Conservation (phyloP, 2,329 filamentous ascomycete genomes). For the Phyllosticta ampelicida region DNA sequence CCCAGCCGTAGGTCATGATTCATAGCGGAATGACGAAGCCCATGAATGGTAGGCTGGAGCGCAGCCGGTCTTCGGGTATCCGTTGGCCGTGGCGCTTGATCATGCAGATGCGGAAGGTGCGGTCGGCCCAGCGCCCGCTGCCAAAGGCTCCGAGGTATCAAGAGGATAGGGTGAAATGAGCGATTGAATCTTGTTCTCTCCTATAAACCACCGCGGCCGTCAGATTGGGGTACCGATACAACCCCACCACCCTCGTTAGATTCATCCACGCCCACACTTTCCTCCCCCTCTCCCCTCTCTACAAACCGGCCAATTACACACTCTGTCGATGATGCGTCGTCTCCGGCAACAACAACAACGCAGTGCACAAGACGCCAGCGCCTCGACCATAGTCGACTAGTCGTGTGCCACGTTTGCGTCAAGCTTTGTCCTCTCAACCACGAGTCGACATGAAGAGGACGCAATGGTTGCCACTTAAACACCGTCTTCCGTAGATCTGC, state of each 20-base stretch:
- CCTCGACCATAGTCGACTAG: no score
- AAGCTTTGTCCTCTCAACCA: no score
- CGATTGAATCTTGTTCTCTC: no score
- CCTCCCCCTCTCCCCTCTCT: slow-evolving; percentile 37
- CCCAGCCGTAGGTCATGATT: slow-evolving; percentile 61
- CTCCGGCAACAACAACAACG: slow-evolving; percentile 59
- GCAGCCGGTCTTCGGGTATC: slow-evolving; percentile 57
- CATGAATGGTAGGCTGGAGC: slow-evolving; percentile 43
- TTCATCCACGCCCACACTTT: slow-evolving; percentile 55
- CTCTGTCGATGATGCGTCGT: slow-evolving; percentile 58
- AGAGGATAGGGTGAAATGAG: no score
- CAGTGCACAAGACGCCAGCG: slow-evolving; percentile 46
- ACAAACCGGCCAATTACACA: slow-evolving; percentile 49
- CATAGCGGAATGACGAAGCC: slow-evolving; percentile 48
- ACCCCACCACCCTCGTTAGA: slow-evolving; percentile 50
- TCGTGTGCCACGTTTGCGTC: no score
- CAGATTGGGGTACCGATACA: slow-evolving; percentile 61
- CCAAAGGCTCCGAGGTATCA: slow-evolving; percentile 63
- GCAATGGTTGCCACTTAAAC: slow-evolving; percentile 33
- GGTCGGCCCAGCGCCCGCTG: slow-evolving; percentile 62
- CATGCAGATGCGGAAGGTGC: slow-evolving; percentile 55
- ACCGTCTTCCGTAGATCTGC: slow-evolving; percentile 37
- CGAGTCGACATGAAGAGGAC: slow-evolving; percentile 62
- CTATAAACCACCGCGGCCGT: slow-evolving; percentile 37
- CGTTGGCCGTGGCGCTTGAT: slow-evolving; percentile 45